phyloP scores from a whole-genome alignment of 345 rosid species.

The Pugionium dolabratum region DNA sequence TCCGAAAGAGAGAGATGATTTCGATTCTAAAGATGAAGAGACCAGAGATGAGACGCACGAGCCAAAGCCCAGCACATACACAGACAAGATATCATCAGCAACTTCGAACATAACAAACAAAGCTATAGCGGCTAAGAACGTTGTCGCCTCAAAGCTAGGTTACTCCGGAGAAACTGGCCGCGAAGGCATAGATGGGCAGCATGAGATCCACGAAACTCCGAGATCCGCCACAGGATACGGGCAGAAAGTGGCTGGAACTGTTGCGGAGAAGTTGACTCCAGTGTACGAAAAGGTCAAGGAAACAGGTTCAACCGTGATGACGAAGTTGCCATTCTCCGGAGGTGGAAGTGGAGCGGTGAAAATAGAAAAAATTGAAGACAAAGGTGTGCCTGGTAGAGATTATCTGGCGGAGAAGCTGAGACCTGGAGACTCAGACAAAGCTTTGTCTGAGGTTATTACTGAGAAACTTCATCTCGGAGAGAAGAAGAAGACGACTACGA shows the following conservation, averaged over 20 bases:
- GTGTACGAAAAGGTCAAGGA: conserved; percentile 50
- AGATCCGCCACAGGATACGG: conserved; percentile 45
- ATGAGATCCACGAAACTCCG: neutral
- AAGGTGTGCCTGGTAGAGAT: conserved; percentile 51
- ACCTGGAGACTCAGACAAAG: conserved; percentile 79
- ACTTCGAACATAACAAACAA: conserved; percentile 43
- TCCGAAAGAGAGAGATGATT: conserved; percentile 2
- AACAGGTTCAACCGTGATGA: conserved; percentile 43
- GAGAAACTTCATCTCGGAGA: conserved; percentile 46
- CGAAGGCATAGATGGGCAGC: neutral
- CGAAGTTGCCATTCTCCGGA: conserved; percentile 41
- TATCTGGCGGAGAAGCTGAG: conserved; percentile 62
- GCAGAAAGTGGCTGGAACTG: conserved; percentile 49
- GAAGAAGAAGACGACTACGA: conserved; percentile 45
- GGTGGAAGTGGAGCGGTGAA: conserved; percentile 16
- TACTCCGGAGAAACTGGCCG: conserved; percentile 33
- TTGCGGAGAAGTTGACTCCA: conserved; percentile 53
- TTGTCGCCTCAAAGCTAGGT: conserved; percentile 55
- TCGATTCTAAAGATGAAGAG: neutral
- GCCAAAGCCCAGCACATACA: conserved; percentile 42
- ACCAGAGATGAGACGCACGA: conserved; percentile 26
- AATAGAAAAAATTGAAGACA: conserved; percentile 35
- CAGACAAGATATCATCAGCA: conserved; percentile 43
- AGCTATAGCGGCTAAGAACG: conserved; percentile 44
- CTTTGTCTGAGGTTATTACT: conserved; percentile 58